Evolutionary conservation across 768 basidiomycete species (phyloP).

Genomic region (Hericium rajendrae): DNA sequence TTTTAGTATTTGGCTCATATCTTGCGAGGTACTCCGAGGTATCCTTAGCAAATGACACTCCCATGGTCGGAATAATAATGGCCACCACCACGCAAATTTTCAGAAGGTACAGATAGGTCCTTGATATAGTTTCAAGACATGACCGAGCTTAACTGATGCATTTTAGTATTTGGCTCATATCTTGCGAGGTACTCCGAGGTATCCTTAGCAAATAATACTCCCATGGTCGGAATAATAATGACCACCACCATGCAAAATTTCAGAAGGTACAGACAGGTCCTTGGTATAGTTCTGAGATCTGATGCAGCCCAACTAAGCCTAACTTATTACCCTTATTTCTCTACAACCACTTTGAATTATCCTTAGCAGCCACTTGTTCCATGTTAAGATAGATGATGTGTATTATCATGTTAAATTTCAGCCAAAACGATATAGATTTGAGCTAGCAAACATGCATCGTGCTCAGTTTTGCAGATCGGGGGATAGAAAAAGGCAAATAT

Average conservation of each 20-base stretch:
- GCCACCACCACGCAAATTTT: too few relatives aligned
- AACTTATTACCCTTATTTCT: background rate
- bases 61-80: too few relatives aligned
- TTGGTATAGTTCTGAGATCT: too few relatives aligned
- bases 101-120: too few relatives aligned
- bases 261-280: background rate
- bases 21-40: too few relatives aligned
- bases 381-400: background rate
- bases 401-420: background rate
- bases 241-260: background rate
- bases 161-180: background rate
- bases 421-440: background rate
- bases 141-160: too few relatives aligned
- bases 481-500: too few relatives aligned
- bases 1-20: too few relatives aligned
- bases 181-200: background rate
- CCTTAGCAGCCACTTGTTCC: background rate
- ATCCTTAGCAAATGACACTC: too few relatives aligned
- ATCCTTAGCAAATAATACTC: background rate
- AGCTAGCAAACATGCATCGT: background rate
- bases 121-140: too few relatives aligned
- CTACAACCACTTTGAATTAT: background rate
- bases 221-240: background rate
- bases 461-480: background rate
- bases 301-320: background rate